Conservation (phyloP, 2,329 filamentous ascomycete species). For the Amauroascus niger region DNA sequence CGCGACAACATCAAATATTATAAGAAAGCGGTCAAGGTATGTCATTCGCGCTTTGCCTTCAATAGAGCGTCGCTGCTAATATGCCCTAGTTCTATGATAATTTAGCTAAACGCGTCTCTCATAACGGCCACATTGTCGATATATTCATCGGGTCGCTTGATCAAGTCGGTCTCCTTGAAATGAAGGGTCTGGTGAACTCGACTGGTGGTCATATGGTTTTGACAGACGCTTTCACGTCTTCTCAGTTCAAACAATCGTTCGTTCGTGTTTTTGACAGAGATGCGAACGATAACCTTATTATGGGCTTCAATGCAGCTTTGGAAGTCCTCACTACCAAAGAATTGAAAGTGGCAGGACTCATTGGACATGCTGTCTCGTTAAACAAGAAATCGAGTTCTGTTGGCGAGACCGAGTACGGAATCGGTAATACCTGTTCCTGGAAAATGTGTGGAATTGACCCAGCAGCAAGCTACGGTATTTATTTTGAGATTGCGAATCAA, state of each 20-base stretch:
- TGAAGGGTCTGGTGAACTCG: conserved; percentile 93
- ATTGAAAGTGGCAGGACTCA: conserved; percentile 92
- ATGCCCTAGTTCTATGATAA: conserved; percentile 75
- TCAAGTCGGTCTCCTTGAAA: conserved; percentile 92
- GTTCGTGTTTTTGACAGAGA: conserved; percentile 96
- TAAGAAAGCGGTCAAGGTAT: conserved; percentile 92
- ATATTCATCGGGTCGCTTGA: conserved; percentile 96
- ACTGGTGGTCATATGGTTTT: conserved; percentile 97
- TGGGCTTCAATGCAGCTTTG: conserved; percentile 95
- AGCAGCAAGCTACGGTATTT: conserved; percentile 84
- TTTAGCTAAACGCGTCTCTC: conserved; percentile 83
- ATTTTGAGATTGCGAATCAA: conserved; percentile 95
- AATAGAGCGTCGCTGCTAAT: conserved; percentile 19
- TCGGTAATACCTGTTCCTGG: conserved; percentile 97
- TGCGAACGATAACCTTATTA: conserved; percentile 81
- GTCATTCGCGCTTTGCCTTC: conserved; percentile 16
- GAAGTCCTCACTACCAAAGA: conserved; percentile 97
- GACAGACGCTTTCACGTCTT: conserved; percentile 96
- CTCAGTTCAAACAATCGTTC: conserved; percentile 99
- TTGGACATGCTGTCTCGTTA: conserved; percentile 89
- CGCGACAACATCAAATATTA: conserved; percentile 99
- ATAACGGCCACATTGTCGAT: conserved; percentile 95
- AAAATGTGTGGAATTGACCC: conserved; percentile 99
- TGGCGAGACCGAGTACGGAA: conserved; percentile 94
- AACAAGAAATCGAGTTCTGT: conserved; percentile 98